Conservation (phyloP, 345 rosid genomes). For the Aegle marmelos region DNA sequence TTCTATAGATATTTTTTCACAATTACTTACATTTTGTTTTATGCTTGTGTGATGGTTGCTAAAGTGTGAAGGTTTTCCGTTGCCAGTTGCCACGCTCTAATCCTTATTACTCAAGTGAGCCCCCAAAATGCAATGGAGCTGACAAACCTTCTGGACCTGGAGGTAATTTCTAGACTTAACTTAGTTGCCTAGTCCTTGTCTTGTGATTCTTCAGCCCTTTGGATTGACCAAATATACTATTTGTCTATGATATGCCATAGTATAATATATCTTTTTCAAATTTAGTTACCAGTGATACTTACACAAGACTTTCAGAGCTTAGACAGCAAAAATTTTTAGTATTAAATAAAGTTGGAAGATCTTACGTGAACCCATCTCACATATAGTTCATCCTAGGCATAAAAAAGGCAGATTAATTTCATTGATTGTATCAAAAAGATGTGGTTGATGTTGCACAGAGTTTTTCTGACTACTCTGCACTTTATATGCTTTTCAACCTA, state of each 20-base stretch:
- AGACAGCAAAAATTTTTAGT: not conserved
- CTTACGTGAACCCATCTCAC: not conserved
- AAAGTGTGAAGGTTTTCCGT: conserved; percentile 78
- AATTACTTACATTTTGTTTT: not conserved
- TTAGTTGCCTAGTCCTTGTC: not conserved
- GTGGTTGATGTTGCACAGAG: not conserved
- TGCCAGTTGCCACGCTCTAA: conserved; percentile 74
- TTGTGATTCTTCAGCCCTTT: not conserved
- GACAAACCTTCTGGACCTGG: conserved; percentile 56
- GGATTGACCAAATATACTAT: not conserved
- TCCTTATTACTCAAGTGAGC: conserved; percentile 71
- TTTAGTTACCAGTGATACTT: not conserved
- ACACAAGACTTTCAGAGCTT: not conserved
- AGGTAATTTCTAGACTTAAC: conserved; percentile 40
- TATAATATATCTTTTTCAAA: not conserved
- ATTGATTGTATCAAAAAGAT: not conserved
- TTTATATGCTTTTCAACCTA: not conserved
- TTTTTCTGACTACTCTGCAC: not conserved
- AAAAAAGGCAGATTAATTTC: not conserved
- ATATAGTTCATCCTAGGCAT: not conserved
- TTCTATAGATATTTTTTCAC: not conserved
- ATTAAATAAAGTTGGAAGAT: not conserved
- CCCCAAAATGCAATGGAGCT: conserved; percentile 54
- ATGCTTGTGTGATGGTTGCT: conserved; percentile 22
- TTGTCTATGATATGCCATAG: not conserved